Conservation (phyloP, 805 yeast species). For the Candida oleophila region DNA sequence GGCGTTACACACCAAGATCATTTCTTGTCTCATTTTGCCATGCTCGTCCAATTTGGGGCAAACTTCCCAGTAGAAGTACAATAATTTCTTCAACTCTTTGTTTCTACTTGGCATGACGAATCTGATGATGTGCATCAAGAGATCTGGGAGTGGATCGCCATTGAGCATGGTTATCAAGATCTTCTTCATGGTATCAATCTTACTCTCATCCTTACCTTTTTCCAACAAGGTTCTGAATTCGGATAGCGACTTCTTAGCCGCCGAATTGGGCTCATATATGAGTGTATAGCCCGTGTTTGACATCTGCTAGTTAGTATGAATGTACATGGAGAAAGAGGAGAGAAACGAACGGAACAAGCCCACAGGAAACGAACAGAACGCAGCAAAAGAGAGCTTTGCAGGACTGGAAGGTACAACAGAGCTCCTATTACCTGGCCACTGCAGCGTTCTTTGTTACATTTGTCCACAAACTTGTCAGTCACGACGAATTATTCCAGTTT, state of each 20-base stretch:
- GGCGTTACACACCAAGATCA: constrained; percentile 98
- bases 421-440: too few species aligned
- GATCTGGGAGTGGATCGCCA: constrained; percentile 89
- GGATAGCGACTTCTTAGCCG: constrained; percentile 58
- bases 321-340: not conserved
- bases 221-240: constrained; percentile 80
- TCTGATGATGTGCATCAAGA: constrained; percentile 94
- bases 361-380: too few species aligned
- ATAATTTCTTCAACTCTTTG: constrained; percentile 86
- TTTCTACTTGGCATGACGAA: constrained; percentile 95
- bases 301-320: constrained; percentile 5
- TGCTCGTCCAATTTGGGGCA: constrained; percentile 86
- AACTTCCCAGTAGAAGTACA: constrained; percentile 97
- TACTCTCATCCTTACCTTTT: constrained; percentile 84
- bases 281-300: constrained; percentile 61
- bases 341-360: not conserved
- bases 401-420: too few species aligned
- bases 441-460: too few species aligned
- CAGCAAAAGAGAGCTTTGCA: too few species aligned
- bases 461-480: too few species aligned
- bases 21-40: constrained; percentile 95
- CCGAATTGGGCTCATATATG: constrained; percentile 74
- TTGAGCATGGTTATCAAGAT: constrained; percentile 84
- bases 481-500: too few species aligned
- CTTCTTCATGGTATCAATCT: constrained; percentile 86